Conservation (phyloP, 2,329 filamentous ascomycete species). For the Paecilomyces fulvus region DNA sequence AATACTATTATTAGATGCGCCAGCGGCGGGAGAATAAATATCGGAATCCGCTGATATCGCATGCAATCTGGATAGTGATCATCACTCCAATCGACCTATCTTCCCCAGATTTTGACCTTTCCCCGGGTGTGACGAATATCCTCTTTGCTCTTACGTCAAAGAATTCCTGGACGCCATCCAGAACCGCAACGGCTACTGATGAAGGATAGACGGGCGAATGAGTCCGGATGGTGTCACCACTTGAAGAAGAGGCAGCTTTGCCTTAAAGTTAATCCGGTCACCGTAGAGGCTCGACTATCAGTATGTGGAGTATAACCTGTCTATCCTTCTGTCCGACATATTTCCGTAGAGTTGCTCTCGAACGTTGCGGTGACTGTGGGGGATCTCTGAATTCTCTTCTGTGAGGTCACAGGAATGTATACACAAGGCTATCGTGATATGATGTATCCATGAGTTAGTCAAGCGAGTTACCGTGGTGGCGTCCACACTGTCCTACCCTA, state of each 20-base stretch:
- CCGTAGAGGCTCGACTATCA: not conserved
- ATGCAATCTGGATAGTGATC: not conserved
- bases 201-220: not conserved
- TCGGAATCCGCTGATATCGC: not conserved
- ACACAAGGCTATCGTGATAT: not conserved
- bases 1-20: not conserved
- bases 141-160: not conserved
- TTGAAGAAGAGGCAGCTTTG: not conserved
- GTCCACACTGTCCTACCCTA: not conserved
- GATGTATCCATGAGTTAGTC: not conserved
- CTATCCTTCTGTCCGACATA: not conserved
- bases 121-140: not conserved
- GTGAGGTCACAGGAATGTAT: not conserved
- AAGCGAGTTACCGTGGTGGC: not conserved
- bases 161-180: not conserved
- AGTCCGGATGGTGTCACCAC: not conserved
- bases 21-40: not conserved
- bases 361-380: not conserved
- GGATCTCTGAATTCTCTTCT: not conserved
- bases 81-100: not conserved
- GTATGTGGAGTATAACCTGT: not conserved
- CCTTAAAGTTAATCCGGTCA: not conserved
- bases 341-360: not conserved
- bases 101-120: not conserved
- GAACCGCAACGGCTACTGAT: not conserved